Percentiles rank a stretch among this genome's conserved stretches.
Conservation (phyloP, 768 basidiomycete genomes). For the Panaeolus cyanescens region DNA sequence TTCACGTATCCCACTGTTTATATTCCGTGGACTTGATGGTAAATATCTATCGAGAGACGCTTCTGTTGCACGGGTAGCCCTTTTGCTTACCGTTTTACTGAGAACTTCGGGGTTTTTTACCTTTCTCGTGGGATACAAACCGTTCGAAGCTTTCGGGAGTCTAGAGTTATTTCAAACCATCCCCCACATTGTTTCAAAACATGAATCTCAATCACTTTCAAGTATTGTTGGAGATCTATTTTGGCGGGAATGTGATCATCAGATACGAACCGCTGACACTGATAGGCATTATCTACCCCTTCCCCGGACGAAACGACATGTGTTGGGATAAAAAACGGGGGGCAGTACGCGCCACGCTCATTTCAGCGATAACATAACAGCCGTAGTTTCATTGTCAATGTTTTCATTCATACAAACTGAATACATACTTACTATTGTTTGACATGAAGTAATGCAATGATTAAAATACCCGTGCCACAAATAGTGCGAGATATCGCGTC, state of each 20-base stretch:
- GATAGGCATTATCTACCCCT: background rate
- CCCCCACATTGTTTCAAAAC: background rate
- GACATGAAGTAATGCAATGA: background rate
- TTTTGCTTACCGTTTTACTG: background rate
- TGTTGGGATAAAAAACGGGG: background rate
- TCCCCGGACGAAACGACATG: background rate
- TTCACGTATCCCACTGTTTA: background rate
- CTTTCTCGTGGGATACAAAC: background rate
- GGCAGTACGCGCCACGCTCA: background rate
- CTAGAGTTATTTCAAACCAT: background rate
- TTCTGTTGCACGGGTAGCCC: background rate
- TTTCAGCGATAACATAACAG: constrained; percentile 2
- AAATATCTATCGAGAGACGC: background rate
- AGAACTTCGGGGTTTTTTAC: background rate
- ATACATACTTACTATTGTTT: background rate
- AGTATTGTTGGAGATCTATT: background rate
- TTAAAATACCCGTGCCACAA: background rate
- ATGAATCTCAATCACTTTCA: background rate
- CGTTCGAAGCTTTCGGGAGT: background rate
- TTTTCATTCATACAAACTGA: constrained; percentile 2
- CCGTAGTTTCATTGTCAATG: background rate
- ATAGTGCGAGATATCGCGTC: background rate
- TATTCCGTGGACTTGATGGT: background rate
- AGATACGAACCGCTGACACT: background rate
- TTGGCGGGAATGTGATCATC: background rate